A percentile compares a stretch with the other conserved stretches of the same genome.
Evolutionary conservation across 805 yeast species (phyloP).

Genomic region (Candida jianshihensis): DNA sequence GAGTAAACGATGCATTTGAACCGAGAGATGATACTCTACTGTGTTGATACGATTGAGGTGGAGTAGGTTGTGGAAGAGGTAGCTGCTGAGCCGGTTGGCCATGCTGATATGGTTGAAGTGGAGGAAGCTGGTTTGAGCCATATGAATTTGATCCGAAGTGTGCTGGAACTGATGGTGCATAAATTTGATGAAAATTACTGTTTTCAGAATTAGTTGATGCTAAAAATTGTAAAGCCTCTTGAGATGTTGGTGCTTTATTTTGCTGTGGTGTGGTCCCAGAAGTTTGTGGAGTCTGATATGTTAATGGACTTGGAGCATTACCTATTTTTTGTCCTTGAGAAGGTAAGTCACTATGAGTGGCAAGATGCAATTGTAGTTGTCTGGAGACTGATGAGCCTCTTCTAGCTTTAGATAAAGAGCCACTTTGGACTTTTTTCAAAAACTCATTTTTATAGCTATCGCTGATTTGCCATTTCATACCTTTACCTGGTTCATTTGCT

Average conservation of each 20-base stretch:
- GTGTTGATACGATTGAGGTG: slow-evolving; percentile 1
- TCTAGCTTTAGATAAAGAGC: slow-evolving; percentile 65
- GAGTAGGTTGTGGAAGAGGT: slow-evolving; percentile 4
- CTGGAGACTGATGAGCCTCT: slow-evolving; percentile 78
- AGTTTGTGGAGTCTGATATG: slow-evolving; percentile 30
- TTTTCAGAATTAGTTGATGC: slow-evolving; percentile 8
- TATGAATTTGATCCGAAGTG: slow-evolving; percentile 2
- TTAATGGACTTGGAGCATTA: slow-evolving; percentile 23
- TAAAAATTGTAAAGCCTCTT: slow-evolving; percentile 14
- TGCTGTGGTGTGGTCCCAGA: slow-evolving; percentile 11
- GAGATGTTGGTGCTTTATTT: slow-evolving; percentile 4
- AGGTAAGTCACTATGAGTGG: slow-evolving; percentile 35
- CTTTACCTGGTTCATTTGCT: slow-evolving; percentile 96
- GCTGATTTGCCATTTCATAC: slow-evolving; percentile 98
- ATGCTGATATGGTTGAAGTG: slow-evolving; percentile 10
- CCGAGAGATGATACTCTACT: slow-evolving; percentile 1
- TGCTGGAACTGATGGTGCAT: slow-evolving; percentile 5
- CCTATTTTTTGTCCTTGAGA: slow-evolving; percentile 23
- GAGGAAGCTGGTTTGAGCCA: slow-evolving; percentile 14
- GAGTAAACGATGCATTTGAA: slow-evolving; percentile 1
- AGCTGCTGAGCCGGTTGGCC: slow-evolving; percentile 4
- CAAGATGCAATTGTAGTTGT: slow-evolving; percentile 70
- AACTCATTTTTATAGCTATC: slow-evolving; percentile 81
- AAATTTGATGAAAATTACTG: slow-evolving; percentile 1
- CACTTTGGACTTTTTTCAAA: slow-evolving; percentile 69